phyloP scores from a whole-genome alignment of 306 rosid species.

The Alnus rubra region DNA sequence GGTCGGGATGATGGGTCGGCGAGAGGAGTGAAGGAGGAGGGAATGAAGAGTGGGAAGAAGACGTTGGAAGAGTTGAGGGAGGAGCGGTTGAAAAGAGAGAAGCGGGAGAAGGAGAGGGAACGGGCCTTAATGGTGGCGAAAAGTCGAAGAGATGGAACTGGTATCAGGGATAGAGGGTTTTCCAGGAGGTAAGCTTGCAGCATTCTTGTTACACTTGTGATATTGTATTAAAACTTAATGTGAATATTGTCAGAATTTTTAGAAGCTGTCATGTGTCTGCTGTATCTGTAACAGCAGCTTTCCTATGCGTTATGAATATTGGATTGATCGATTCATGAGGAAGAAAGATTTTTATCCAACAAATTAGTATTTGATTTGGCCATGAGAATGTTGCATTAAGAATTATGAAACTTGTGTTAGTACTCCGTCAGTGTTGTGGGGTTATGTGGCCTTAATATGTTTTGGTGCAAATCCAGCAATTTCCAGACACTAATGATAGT shows the following conservation, averaged over 20 bases:
- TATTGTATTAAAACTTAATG: neutral
- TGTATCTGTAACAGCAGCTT: neutral
- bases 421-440: neutral
- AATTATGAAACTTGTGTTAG: neutral
- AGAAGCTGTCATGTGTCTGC: neutral
- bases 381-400: neutral
- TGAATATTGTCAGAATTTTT: neutral
- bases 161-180: constrained; percentile 32
- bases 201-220: neutral
- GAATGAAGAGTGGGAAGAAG: constrained; percentile 59
- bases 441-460: neutral
- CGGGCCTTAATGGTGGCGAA: constrained; percentile 47
- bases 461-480: neutral
- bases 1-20: constrained; percentile 24
- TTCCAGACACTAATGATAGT: neutral
- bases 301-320: neutral
- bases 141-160: constrained; percentile 31
- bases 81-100: constrained; percentile 77
- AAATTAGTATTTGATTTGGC: constrained; percentile 7
- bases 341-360: constrained; percentile 5
- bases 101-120: constrained; percentile 78
- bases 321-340: neutral
- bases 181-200: constrained; percentile 47
- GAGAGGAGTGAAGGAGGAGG: constrained; percentile 30
- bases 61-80: constrained; percentile 80